Conservation (phyloP, 768 basidiomycete genomes). For the Russula sp. region DNA sequence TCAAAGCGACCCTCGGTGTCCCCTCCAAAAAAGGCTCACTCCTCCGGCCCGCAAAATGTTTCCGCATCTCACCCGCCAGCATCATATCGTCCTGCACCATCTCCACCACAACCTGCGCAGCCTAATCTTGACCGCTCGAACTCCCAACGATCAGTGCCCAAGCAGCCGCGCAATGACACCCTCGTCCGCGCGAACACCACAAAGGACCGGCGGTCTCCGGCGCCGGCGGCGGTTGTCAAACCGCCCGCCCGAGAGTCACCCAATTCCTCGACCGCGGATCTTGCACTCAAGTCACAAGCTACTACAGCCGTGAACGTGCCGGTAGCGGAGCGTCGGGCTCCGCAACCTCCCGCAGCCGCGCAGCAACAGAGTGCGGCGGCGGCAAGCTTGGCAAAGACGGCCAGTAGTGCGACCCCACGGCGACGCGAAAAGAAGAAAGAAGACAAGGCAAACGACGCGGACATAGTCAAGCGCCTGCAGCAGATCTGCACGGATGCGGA, state of each 20-base stretch:
- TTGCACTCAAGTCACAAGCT: conserved; percentile 8
- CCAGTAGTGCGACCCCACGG: conserved; percentile 79
- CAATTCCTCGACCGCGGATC: conserved; percentile 14
- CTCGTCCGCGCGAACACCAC: conserved; percentile 65
- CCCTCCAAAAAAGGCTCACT: conserved; percentile 35
- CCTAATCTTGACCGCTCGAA: conserved; percentile 81
- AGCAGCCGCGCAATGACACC: conserved; percentile 31
- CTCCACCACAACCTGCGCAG: conserved; percentile 55
- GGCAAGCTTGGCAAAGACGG: conserved; percentile 54
- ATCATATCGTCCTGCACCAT: conserved; percentile 68
- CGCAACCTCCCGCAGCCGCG: conserved; percentile 28
- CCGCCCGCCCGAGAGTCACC: conserved; percentile 13
- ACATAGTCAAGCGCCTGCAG: conserved; percentile 85
- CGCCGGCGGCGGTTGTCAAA: conserved; percentile 23
- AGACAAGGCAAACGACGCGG: conserved; percentile 74
- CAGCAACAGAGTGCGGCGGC: conserved; percentile 58
- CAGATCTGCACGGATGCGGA: conserved; percentile 97
- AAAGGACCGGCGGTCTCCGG: conserved; percentile 47
- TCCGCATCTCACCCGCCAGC: conserved; percentile 35
- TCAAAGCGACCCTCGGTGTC: conserved; percentile 35
- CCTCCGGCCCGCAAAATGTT: conserved; percentile 22
- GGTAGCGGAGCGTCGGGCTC: conserved; percentile 30
- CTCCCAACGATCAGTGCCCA: conserved; percentile 62
- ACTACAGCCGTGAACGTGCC: not conserved
- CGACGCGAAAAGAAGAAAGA: conserved; percentile 79